Evolutionary conservation across 768 basidiomycete genomes (phyloP).

Genomic region (Russula virescens): DNA sequence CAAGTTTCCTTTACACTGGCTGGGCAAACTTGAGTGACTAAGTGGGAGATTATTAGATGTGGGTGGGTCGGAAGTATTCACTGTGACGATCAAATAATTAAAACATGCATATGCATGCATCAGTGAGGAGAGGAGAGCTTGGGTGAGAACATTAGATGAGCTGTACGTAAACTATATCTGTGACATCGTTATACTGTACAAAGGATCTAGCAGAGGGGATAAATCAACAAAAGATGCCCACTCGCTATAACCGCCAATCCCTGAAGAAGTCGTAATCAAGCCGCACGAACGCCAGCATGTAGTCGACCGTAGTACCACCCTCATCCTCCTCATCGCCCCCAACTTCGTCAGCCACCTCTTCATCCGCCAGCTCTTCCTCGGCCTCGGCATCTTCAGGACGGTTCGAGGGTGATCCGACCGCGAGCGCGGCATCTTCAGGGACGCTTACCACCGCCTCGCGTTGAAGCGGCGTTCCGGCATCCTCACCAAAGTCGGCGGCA

Average conservation of each 20-base stretch:
- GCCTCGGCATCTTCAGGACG: constrained; percentile 13
- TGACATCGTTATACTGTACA: neutral
- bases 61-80: too few species aligned
- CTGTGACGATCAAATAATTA: too few species aligned
- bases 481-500: constrained; percentile 68
- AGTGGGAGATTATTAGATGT: too few species aligned
- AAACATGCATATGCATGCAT: too few species aligned
- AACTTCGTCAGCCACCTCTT: constrained; percentile 30
- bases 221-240: neutral
- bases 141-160: neutral
- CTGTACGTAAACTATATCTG: neutral
- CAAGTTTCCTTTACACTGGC: too few species aligned
- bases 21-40: too few species aligned
- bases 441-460: constrained; percentile 16
- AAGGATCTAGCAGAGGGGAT: neutral
- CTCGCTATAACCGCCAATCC: constrained; percentile 60
- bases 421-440: constrained; percentile 16
- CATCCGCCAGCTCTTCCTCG: constrained; percentile 20
- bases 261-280: constrained; percentile 63
- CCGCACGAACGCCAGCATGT: constrained; percentile 69
- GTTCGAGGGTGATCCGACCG: constrained; percentile 1
- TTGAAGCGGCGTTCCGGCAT: constrained; percentile 21
- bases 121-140: neutral
- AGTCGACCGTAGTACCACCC: constrained; percentile 74
- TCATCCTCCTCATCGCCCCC: constrained; percentile 41